A percentile compares a stretch with the other conserved stretches of the same genome.
phyloP scores from a whole-genome alignment of 2,329 filamentous ascomycete genomes.

The Aureobasidium subglaciale region DNA sequence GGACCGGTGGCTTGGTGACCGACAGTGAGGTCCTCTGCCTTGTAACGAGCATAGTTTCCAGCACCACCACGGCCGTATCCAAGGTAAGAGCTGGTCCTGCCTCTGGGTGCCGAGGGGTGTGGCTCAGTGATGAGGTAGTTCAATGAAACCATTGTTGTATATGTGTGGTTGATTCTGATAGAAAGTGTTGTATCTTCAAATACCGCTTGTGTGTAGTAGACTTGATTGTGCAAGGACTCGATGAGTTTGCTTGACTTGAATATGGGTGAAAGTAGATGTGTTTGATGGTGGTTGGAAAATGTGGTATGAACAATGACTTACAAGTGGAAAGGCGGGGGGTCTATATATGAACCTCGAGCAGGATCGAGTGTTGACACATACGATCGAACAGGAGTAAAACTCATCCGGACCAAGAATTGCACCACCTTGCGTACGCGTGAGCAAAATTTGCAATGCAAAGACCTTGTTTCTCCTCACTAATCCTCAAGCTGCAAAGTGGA shows the following conservation, averaged over 20 bases:
- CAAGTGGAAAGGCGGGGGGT: not conserved
- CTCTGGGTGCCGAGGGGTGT: slow-evolving; percentile 50
- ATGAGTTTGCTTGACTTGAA: not conserved
- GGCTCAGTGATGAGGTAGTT: slow-evolving; percentile 54
- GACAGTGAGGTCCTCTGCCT: slow-evolving; percentile 47
- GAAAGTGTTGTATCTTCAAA: slow-evolving; percentile 15
- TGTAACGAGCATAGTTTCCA: slow-evolving; percentile 51
- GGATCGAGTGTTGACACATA: slow-evolving; percentile 13
- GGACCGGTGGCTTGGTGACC: slow-evolving; percentile 40
- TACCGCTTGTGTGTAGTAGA: slow-evolving; percentile 13
- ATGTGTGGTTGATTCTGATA: slow-evolving; percentile 16
- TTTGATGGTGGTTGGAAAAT: not conserved
- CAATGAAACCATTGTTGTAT: slow-evolving; percentile 20
- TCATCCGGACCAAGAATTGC: slow-evolving; percentile 3
- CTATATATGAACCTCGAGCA: slow-evolving; percentile 4
- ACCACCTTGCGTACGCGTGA: slow-evolving; percentile 1
- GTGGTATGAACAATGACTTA: slow-evolving; percentile 4
- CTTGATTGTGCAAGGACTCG: not conserved
- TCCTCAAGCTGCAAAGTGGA: not conserved
- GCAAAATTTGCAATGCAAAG: slow-evolving; percentile 4
- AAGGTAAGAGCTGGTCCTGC: slow-evolving; percentile 34
- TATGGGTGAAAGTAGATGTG: not conserved
- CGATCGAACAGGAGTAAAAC: slow-evolving; percentile 1
- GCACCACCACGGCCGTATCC: slow-evolving; percentile 52
- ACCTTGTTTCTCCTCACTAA: slow-evolving; percentile 7